Evolutionary conservation across 2,329 filamentous ascomycete species (phyloP).

Genomic region (Phaeomoniella chlamydospora): DNA sequence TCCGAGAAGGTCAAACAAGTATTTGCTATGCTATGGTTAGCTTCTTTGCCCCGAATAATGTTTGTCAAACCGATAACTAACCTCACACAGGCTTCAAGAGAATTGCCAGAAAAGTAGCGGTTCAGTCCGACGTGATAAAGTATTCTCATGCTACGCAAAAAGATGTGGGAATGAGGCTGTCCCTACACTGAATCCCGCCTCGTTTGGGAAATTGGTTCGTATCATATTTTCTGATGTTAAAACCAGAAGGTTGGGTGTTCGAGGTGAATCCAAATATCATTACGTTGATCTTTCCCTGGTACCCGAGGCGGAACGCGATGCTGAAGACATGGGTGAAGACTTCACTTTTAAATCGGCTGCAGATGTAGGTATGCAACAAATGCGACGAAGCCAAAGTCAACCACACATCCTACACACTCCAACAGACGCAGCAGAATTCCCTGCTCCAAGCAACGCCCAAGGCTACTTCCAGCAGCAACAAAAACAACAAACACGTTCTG

Average conservation of each 20-base stretch:
- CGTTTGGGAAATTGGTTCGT: conserved; percentile 91
- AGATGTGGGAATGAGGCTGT: conserved; percentile 87
- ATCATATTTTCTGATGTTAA: conserved; percentile 93
- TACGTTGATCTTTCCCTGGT: conserved; percentile 44
- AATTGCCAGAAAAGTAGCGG: conserved; percentile 30
- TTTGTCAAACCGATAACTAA: conserved; percentile 6
- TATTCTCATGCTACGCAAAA: conserved; percentile 91
- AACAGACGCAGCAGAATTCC: conserved; percentile 17
- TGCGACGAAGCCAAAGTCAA: conserved; percentile 5
- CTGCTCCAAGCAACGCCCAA: conserved; percentile 9
- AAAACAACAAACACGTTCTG: conserved; percentile 20
- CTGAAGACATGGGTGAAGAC: background rate
- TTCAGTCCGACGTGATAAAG: conserved; percentile 80
- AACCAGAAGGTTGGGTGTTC: conserved; percentile 78
- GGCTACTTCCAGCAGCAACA: conserved; percentile 7
- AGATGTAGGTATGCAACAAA: background rate
- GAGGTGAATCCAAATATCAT: conserved; percentile 97
- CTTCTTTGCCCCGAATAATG: background rate
- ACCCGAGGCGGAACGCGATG: background rate
- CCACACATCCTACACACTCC: conserved; percentile 9
- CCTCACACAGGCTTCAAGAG: conserved; percentile 25
- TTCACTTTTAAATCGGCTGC: background rate
- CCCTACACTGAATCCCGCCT: conserved; percentile 88
- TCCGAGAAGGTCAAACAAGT: conserved; percentile 37
- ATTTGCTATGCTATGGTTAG: conserved; percentile 37